phyloP scores from a whole-genome alignment of 306 rosid species.

The Cicer yamashitae region DNA sequence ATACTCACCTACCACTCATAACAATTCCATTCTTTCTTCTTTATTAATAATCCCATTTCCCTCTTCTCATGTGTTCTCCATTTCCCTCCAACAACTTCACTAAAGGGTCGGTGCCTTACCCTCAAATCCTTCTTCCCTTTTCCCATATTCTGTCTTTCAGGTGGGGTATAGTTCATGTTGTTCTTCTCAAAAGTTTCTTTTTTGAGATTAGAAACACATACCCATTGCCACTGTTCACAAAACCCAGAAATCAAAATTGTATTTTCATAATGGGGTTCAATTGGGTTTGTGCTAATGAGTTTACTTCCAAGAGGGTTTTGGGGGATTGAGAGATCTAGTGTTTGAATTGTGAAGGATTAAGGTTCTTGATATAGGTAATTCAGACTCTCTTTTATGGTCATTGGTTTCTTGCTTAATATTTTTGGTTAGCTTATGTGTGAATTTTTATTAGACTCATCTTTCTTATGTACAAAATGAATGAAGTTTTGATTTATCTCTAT shows the following conservation, averaged over 20 bases:
- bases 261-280: constrained; percentile 54
- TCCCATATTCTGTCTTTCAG: constrained; percentile 29
- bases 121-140: constrained; percentile 5
- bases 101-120: constrained; percentile 38
- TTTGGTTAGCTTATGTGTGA: constrained; percentile 34
- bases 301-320: constrained; percentile 39
- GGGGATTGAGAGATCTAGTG: constrained; percentile 57
- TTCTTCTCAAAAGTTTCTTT: constrained; percentile 38
- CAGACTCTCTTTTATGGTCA: constrained; percentile 14
- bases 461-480: constrained; percentile 19
- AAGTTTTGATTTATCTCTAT: constrained; percentile 32
- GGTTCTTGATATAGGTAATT: constrained; percentile 47
- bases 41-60: constrained; percentile 54
- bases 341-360: constrained; percentile 28
- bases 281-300: constrained; percentile 41
- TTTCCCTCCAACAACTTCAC: constrained; percentile 49
- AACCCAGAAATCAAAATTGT: constrained; percentile 49
- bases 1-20: constrained; percentile 74
- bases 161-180: constrained; percentile 24
- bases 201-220: constrained; percentile 43
- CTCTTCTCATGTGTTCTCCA: constrained; percentile 50
- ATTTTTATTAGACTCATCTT: constrained; percentile 19
- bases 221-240: constrained; percentile 47
- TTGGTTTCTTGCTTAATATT: constrained; percentile 22
- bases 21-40: constrained; percentile 60